These are phyloP conservation scores for Euryodendron excelsum DNA, from an alignment of 148 eudicot species.

Conservation along the genomic window DNA sequence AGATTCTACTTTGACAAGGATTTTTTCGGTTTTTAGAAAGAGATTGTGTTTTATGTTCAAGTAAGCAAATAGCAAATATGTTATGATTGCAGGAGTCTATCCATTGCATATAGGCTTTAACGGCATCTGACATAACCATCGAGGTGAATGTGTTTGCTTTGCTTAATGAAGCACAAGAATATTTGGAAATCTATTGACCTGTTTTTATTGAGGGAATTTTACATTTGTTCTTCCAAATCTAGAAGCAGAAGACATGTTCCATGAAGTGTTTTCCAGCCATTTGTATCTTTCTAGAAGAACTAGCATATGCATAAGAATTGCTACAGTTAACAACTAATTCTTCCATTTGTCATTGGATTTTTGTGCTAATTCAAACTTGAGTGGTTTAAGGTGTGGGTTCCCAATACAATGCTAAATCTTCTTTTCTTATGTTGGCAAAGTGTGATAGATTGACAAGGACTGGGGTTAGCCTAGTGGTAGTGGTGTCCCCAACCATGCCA, in stretches of 20 bases:
- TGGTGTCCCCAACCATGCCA: no score
- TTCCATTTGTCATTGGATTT: neutral
- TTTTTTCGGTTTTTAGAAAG: neutral
- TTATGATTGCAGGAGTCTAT: neutral
- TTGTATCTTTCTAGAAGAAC: neutral
- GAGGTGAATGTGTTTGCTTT: neutral
- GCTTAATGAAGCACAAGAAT: neutral
- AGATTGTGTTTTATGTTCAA: neutral
- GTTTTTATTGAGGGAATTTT: neutral
- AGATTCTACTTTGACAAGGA: neutral
- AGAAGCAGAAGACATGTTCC: neutral
- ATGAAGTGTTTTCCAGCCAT: neutral
- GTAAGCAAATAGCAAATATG: neutral
- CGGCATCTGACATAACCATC: neutral
- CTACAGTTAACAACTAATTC: neutral
- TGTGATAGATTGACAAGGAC: no score
- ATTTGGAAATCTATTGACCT: neutral
- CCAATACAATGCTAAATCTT: no score
- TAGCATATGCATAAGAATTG: neutral
- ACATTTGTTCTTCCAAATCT: neutral
- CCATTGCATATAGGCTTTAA: neutral
- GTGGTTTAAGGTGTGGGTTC: neutral
- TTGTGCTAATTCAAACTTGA: neutral
- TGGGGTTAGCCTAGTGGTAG: no score
- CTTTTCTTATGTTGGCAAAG: neutral